Evolutionary conservation across 2,329 filamentous ascomycete genomes (phyloP), one percentile per base, ranked within the genome.

Genomic region (Cadophora sp.): DNA sequence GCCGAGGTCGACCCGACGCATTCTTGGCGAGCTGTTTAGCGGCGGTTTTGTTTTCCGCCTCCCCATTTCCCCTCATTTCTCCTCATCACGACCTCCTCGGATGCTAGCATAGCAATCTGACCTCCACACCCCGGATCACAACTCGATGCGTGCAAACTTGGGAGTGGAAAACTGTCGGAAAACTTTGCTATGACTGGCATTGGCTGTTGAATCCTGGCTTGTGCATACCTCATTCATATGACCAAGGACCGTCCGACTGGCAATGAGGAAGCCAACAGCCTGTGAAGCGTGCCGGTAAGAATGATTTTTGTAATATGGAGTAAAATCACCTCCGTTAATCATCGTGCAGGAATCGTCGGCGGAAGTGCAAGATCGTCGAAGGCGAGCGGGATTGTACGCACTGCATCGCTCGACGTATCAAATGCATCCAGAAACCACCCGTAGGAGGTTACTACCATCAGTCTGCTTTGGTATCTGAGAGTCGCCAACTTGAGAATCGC

Each of bases 231-330:
- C 56, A 37, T 12, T 40, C 19, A 11, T 14, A 37, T 19, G 34
- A 27, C 34, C 29, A 40, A 22, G 4, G 11, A 5, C 19, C 4
- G 14, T 55, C 19, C 56, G 31, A 24, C 29, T 37, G 34, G 34
- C 56, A 43, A 59, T 59, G 56, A 59, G 56, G 37, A 59, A 59
- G 31, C 56, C 56, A 59, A 59, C 56, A 19, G 56, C 56, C 9
- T 59, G 56, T 40, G 56, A 59, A 43, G 56, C 56, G 5, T 59
- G 56, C 34, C 56, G 56, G 56, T 59, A 40, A 40, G 56, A 27
- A 26, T 3, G 11, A 12, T 12, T 37, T 31, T 22, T 26, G 8
- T 22, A n/a, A 37, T 58, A n/a, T 58, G 31, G 9, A 37, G 9
- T 37, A n/a, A 8, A 34, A 6, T 5, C 14, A 27, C 56, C 9